Base-by-base conservation (phyloP, 2,329 filamentous ascomycete species). In the Venturia oleaginea region DNA sequence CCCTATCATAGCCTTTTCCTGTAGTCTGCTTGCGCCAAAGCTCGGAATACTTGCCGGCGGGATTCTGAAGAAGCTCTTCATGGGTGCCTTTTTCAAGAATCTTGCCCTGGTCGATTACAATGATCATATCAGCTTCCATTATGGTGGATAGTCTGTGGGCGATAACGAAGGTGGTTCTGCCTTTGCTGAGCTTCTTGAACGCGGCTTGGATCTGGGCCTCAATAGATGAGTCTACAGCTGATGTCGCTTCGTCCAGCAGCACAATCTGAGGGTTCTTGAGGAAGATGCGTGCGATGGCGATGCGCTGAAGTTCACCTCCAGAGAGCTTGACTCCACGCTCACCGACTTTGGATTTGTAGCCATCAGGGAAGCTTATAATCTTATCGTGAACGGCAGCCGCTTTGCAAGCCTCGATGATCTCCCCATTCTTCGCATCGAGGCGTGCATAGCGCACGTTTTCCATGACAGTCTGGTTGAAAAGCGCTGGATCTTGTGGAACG, bases 231-330 rank as follows among this genome's bases (percentile, higher is more conserved):
- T 93, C 88, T 84, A 96, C 92, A 62, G 91, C 90, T 57, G 89
- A 91, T 64, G 93, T 95, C 0, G 92, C 88, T 77, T 96, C 92
- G 71, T 96, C 92, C 0, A 96, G 82, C 22, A 96, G 87, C 3
- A 96, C 83, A 54, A 96, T 83, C 69, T 94, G 90, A 0, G 90
- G 88, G 66, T 84, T 84, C 76, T 93, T 92, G 73, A 95, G 84
- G 60, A 93, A 80, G 10, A 91, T 88, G 1, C 92, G 85, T 8
- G 86, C 86, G 71, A 88, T 88, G 5, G 86, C 86, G 34, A 88
- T 81, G 59, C 86, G 82, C 69, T 89, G 86, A 6, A 87, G 74
- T 71, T 89, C 86, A 30, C 86, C 86, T 1, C 86, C 86, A 4
- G 86, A 88, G 1, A 89, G 75, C 51, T 75, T 71, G 32, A 77